Evolutionary conservation across 2,329 filamentous ascomycete species (phyloP).

Genomic region (Stemphylium lycopersici): DNA sequence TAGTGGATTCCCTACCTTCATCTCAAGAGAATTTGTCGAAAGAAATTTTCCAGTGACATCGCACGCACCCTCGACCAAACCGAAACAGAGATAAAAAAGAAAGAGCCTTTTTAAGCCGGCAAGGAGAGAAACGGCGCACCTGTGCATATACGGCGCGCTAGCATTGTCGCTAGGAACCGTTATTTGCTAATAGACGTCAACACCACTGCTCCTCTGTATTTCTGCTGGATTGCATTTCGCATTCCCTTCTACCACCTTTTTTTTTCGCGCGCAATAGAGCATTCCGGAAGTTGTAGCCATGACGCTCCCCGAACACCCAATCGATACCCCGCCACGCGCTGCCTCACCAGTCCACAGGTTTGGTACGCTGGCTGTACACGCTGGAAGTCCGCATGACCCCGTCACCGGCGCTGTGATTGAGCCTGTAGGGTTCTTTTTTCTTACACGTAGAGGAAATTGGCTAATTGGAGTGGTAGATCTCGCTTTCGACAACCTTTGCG

Average conservation of each 20-base stretch:
- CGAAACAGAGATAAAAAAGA: too few species aligned
- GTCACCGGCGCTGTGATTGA: constrained; percentile 94
- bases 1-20: background rate
- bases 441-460: background rate
- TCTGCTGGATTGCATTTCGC: background rate
- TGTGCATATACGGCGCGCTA: too few species aligned
- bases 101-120: too few species aligned
- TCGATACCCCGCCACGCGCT: constrained; percentile 75
- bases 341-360: constrained; percentile 80
- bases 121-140: too few species aligned
- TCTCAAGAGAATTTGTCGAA: background rate
- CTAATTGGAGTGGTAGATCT: constrained; percentile 64
- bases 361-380: constrained; percentile 93
- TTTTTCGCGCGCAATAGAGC: background rate
- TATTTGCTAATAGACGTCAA: too few species aligned
- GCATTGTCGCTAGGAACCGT: too few species aligned
- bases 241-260: background rate
- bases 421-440: constrained; percentile 57
- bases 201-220: background rate
- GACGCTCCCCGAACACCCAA: constrained; percentile 58
- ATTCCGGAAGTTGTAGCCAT: constrained; percentile 28
- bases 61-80: constrained; percentile 34
- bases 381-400: constrained; percentile 88
- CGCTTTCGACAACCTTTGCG: constrained; percentile 94
- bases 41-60: constrained; percentile 10